Evolutionary conservation across 2,329 filamentous ascomycete species (phyloP).

Genomic region (Aspergillus sp.): DNA sequence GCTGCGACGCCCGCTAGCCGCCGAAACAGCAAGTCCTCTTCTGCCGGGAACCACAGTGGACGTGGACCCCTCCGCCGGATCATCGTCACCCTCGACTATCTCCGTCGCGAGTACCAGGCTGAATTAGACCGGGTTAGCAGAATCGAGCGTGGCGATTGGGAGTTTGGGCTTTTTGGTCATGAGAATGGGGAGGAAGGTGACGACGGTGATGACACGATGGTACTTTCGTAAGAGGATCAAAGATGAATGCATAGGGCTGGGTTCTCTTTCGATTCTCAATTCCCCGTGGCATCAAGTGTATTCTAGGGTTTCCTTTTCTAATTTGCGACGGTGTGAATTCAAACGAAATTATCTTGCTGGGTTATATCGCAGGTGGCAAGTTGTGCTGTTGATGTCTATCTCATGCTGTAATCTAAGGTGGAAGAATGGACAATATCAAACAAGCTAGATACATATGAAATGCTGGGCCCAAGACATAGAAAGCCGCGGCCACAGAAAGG

Average conservation of each 20-base stretch:
- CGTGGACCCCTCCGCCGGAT: constrained; percentile 48
- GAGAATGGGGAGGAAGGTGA: constrained; percentile 12
- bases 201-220: constrained; percentile 31
- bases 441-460: too few relatives aligned
- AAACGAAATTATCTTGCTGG: too few relatives aligned
- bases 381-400: too few relatives aligned
- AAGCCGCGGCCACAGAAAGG: too few relatives aligned
- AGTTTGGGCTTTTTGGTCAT: constrained; percentile 46
- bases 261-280: neutral
- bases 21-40: constrained; percentile 14
- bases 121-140: constrained; percentile 82
- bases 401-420: neutral
- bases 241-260: neutral
- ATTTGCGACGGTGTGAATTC: too few relatives aligned
- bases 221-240: constrained; percentile 15
- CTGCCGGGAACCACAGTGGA: constrained; percentile 7
- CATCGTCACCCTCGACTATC: constrained; percentile 75
- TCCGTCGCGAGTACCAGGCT: constrained; percentile 79
- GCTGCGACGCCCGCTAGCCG: constrained; percentile 11
- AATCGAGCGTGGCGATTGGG: constrained; percentile 83
- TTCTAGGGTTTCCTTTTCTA: neutral
- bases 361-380: too few relatives aligned
- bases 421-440: too few relatives aligned
- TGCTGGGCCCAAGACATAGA: too few relatives aligned
- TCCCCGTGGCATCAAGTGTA: neutral